Evolutionary conservation across 208 protist genomes (phyloP).

Genomic region (Trypanosoma caninum): DNA sequence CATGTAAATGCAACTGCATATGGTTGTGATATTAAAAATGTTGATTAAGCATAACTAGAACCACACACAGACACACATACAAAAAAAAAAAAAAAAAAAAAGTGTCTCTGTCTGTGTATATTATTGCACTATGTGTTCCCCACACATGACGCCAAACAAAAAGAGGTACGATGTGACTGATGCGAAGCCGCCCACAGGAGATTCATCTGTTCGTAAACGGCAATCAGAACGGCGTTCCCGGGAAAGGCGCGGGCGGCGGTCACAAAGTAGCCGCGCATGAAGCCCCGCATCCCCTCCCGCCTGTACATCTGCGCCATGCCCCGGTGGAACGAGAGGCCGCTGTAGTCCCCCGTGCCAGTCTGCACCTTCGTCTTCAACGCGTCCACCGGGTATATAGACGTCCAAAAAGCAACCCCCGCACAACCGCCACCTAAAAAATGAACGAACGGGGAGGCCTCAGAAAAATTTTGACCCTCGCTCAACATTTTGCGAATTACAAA

Average conservation of each 20-base stretch:
- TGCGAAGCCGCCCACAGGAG: constrained; percentile 42
- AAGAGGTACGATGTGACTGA: constrained; percentile 2
- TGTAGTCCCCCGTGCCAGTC: constrained; percentile 77
- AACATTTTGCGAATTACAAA: constrained; percentile 70
- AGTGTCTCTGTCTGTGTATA: not conserved
- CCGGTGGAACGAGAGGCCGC: constrained; percentile 69
- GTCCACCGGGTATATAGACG: constrained; percentile 86
- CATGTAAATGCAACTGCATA: too few relatives aligned
- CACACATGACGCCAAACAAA: constrained; percentile 7
- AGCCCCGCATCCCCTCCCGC: constrained; percentile 77
- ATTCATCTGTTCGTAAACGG: constrained; percentile 86
- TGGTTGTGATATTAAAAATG: too few relatives aligned
- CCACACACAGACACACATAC: not conserved
- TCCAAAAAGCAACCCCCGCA: constrained; percentile 90
- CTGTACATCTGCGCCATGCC: constrained; percentile 74
- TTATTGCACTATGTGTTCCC: constrained; percentile 11
- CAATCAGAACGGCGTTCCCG: constrained; percentile 88
- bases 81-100: not conserved
- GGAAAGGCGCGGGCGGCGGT: constrained; percentile 90
- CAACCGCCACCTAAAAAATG: constrained; percentile 85
- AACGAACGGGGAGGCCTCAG: constrained; percentile 67
- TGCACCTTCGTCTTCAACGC: constrained; percentile 91
- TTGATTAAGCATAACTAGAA: too few relatives aligned
- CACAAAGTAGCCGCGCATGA: constrained; percentile 84
- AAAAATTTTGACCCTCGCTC: constrained; percentile 52